Evolutionary conservation across 2,329 filamentous ascomycete species (phyloP).

Genomic region (Colletotrichum somersetense): DNA sequence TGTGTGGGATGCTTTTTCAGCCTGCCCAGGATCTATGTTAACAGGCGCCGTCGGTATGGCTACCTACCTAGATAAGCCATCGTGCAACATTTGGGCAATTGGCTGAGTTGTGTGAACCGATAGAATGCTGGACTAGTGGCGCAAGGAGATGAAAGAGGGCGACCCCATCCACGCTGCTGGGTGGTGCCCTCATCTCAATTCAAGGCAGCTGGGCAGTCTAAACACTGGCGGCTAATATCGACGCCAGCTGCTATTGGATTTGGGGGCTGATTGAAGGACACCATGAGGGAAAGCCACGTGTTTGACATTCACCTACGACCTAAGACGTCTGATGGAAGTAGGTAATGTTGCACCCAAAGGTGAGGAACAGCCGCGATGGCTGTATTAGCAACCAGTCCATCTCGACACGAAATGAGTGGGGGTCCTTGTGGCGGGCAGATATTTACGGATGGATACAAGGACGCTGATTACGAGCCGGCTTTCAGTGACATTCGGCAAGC

Average conservation of each 20-base stretch:
- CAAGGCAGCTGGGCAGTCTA: background rate
- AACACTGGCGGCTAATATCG: background rate
- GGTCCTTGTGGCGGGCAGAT: background rate
- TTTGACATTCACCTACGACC: background rate
- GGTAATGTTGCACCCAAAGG: background rate
- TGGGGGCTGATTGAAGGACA: background rate
- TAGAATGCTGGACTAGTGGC: conserved; percentile 27
- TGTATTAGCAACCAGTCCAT: background rate
- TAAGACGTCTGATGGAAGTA: background rate
- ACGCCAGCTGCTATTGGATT: background rate
- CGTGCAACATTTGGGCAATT: conserved; percentile 21
- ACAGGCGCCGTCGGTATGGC: conserved; percentile 12
- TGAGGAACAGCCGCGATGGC: background rate
- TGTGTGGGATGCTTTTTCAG: conserved; percentile 18
- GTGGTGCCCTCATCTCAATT: conserved; percentile 13
- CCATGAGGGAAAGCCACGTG: background rate
- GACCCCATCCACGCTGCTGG: background rate
- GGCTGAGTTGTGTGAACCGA: conserved; percentile 4
- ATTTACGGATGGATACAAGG: background rate
- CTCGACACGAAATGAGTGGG: no score
- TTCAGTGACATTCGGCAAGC: no score
- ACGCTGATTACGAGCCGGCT: background rate
- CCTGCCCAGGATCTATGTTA: conserved; percentile 15
- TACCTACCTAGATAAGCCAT: conserved; percentile 9
- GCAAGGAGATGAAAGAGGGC: conserved; percentile 9